Evolutionary conservation across 805 yeast genomes (phyloP).

Genomic region (Barnettozyma sucrosica): DNA sequence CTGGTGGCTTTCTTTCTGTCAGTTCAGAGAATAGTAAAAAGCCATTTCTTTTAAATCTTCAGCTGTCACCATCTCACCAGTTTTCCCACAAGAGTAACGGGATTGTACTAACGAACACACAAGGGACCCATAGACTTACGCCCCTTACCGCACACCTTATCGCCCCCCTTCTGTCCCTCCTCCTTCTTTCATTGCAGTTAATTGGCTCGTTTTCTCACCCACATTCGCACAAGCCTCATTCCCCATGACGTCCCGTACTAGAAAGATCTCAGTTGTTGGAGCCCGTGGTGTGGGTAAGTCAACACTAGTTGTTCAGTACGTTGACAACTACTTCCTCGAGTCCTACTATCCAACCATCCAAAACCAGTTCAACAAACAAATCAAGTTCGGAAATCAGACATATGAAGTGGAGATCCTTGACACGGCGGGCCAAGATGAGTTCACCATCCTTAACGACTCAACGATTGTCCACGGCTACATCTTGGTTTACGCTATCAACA

Average conservation of each 20-base stretch:
- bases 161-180: background rate
- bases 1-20: background rate
- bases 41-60: background rate
- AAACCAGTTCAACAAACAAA: conserved; percentile 12
- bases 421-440: conserved; percentile 93
- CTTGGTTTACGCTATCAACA: conserved; percentile 75
- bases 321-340: conserved; percentile 84
- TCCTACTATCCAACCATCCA: conserved; percentile 72
- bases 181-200: background rate
- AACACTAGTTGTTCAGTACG: conserved; percentile 76
- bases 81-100: background rate
- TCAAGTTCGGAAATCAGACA: conserved; percentile 56
- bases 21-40: too few species aligned
- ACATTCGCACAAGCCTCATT: background rate
- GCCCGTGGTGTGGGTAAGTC: conserved; percentile 86
- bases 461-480: conserved; percentile 78
- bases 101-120: background rate
- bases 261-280: conserved; percentile 84
- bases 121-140: too few species aligned
- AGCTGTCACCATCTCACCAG: background rate
- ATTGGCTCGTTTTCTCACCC: background rate
- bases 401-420: conserved; percentile 82
- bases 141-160: too few species aligned
- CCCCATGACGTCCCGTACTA: conserved; percentile 32
- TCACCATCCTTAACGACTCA: conserved; percentile 71